Conservation (phyloP, 2,329 filamentous ascomycete species). For the Fragosphaeria purpurea region DNA sequence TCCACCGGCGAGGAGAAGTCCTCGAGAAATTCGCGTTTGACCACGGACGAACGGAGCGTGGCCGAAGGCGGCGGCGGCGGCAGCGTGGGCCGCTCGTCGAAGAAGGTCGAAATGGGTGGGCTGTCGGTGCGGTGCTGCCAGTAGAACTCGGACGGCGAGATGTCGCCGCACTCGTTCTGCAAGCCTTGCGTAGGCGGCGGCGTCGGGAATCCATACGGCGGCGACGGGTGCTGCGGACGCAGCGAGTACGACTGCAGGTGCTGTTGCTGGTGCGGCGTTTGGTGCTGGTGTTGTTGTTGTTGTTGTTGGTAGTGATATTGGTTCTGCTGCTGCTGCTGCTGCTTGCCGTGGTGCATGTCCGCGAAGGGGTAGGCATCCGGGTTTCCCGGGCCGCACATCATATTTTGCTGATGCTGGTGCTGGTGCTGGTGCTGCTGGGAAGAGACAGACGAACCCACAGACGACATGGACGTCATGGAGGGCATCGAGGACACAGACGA, state of each 20-base stretch:
- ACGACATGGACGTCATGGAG: constrained; percentile 30
- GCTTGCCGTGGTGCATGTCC: constrained; percentile 3
- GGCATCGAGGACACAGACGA: constrained; percentile 53
- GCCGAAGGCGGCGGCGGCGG: constrained; percentile 11
- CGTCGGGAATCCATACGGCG: constrained; percentile 1
- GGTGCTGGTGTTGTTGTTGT: background rate
- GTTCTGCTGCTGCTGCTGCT: background rate
- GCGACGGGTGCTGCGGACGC: constrained; percentile 1
- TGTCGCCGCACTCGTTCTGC: constrained; percentile 5
- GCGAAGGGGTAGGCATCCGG: constrained; percentile 9
- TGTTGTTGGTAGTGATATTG: background rate
- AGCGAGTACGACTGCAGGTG: background rate
- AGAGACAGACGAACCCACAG: background rate
- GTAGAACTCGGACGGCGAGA: constrained; percentile 12
- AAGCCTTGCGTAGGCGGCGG: background rate
- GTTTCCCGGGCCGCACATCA: constrained; percentile 7
- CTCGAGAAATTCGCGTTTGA: constrained; percentile 2
- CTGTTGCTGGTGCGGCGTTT: constrained; percentile 64
- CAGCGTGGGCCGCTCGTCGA: constrained; percentile 10
- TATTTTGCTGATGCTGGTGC: background rate
- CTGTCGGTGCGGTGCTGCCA: constrained; percentile 9
- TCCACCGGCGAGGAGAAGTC: too few species aligned
- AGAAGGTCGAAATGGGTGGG: constrained; percentile 18
- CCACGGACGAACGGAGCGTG: constrained; percentile 11
- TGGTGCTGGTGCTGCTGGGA: background rate